Percentiles rank a stretch among this genome's conserved stretches.
phyloP scores from a whole-genome alignment of 2,329 filamentous ascomycete genomes.

The Alternaria brassicae region DNA sequence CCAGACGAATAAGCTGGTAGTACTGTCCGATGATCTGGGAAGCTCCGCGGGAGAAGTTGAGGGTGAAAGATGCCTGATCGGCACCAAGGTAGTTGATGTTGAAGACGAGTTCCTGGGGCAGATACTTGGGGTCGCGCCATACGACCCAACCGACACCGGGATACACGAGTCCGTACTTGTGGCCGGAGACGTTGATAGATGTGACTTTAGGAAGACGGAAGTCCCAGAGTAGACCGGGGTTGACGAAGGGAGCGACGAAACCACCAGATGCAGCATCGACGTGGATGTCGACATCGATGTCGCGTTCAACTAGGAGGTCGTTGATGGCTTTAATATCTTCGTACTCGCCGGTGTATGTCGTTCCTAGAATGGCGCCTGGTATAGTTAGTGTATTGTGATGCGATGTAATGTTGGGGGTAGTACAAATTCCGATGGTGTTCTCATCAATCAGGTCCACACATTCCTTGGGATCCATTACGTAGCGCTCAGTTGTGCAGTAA shows the following conservation, averaged over 20 bases:
- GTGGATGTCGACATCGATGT: slow-evolving; percentile 85
- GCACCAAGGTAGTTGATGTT: slow-evolving; percentile 99
- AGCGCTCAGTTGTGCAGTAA: slow-evolving; percentile 67
- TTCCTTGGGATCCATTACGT: slow-evolving; percentile 69
- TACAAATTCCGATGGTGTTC: slow-evolving; percentile 86
- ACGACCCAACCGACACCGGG: slow-evolving; percentile 94
- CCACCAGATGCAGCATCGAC: slow-evolving; percentile 92
- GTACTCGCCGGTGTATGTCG: slow-evolving; percentile 92
- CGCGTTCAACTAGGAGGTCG: slow-evolving; percentile 77
- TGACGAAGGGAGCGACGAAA: slow-evolving; percentile 91
- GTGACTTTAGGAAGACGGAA: slow-evolving; percentile 89
- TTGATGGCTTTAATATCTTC: slow-evolving; percentile 94
- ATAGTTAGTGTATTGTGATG: not conserved
- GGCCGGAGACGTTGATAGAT: slow-evolving; percentile 92
- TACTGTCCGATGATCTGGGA: slow-evolving; percentile 96
- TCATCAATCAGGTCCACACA: slow-evolving; percentile 69
- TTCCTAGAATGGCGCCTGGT: slow-evolving; percentile 76
- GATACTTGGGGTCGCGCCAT: slow-evolving; percentile 75
- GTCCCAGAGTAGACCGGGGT: slow-evolving; percentile 86
- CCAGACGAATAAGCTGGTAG: slow-evolving; percentile 94
- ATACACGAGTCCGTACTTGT: slow-evolving; percentile 81
- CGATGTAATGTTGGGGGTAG: not conserved
- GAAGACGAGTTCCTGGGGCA: slow-evolving; percentile 89
- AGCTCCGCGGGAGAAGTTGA: slow-evolving; percentile 97
- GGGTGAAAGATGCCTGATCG: slow-evolving; percentile 92